A percentile compares a stretch with the other conserved stretches of the same genome.
Conservation (phyloP, 2,329 filamentous ascomycete genomes). For the Seiridium cupressi region DNA sequence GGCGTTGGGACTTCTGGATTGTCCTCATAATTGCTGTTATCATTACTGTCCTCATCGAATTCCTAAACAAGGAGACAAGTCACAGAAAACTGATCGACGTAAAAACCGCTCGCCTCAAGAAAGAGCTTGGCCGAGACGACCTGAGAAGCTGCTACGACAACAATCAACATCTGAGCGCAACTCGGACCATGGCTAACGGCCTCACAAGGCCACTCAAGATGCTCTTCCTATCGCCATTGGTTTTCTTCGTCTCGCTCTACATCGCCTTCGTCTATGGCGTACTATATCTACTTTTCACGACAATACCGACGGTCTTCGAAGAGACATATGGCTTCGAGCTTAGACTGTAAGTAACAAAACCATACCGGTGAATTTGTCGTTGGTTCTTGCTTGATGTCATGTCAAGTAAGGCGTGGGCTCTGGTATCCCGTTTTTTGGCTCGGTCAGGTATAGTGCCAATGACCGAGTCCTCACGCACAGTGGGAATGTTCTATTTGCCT, state of each 20-base stretch:
- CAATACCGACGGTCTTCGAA: constrained; percentile 37
- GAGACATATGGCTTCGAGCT: constrained; percentile 29
- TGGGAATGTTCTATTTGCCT: too few relatives aligned
- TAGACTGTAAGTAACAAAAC: not conserved
- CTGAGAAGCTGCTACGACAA: constrained; percentile 12
- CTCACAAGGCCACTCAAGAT: constrained; percentile 44
- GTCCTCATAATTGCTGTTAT: constrained; percentile 27
- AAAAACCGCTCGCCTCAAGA: constrained; percentile 27
- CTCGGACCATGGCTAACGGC: not conserved
- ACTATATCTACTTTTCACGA: constrained; percentile 37
- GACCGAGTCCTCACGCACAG: too few relatives aligned
- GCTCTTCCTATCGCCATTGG: constrained; percentile 51
- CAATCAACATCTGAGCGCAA: constrained; percentile 3
- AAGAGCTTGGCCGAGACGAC: constrained; percentile 27
- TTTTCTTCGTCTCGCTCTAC: constrained; percentile 41
- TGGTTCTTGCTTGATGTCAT: too few relatives aligned
- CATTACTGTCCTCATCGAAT: constrained; percentile 6
- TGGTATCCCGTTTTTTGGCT: too few relatives aligned
- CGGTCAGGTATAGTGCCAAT: too few relatives aligned
- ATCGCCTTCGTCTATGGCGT: constrained; percentile 33
- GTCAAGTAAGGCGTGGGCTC: too few relatives aligned
- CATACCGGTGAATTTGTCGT: too few relatives aligned
- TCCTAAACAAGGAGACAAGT: constrained; percentile 11
- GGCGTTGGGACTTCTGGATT: constrained; percentile 50
- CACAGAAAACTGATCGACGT: constrained; percentile 22